Evolutionary conservation across 176 grass and related monocot genomes (phyloP), one percentile per base, ranked within the genome.

Genomic region (Aechmea fasciata): DNA sequence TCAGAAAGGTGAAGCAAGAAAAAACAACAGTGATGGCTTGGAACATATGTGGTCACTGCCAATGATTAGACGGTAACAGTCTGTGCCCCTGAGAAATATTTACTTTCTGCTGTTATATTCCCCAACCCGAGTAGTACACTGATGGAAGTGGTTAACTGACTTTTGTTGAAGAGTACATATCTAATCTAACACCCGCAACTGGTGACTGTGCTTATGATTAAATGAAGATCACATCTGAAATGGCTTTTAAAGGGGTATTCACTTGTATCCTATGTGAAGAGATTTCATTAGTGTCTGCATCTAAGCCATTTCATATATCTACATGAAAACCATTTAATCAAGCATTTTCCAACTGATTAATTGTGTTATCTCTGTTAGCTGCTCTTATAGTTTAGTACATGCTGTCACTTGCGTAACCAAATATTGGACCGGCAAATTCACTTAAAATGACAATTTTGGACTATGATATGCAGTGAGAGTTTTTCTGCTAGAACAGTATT

Each of bases 1-100:
- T 62, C 73, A 97, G 89, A 83, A 80, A 80, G 63, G 57, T 54
- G 66, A 81, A 83, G 77, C 29, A 73, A 83, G 79, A 48, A 65
- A 84, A 80, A 57, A 77, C 5, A 80, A 64, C 59, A 68, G 54
- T 47, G 24, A 79, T 79, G 77, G 33, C 57, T 18, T 69, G 13
- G 74, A 83, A 71, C 13, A 47, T 63, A 70, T 81, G 65, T 97
- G 93, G 93, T 81, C 84, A 0, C 71, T 97, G 9, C 63, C 81
- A 52, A 23, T 48, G 54, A 64, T 97, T 49, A 71, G 86, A 71
- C 82, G 88, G 83, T 96, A 57, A 57, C 28, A 59, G 25, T 17
- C 15, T 69, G 12, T 51, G n/a, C 20, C 48, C 24, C 66, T 71
- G 14, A 73, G 47, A 68, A 66, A 61, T 80, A 14, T 15, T 47